Evolutionary conservation across 345 rosid genomes (phyloP), one percentile per base, ranked within the genome.

Genomic region (Pistacia atlantica): DNA sequence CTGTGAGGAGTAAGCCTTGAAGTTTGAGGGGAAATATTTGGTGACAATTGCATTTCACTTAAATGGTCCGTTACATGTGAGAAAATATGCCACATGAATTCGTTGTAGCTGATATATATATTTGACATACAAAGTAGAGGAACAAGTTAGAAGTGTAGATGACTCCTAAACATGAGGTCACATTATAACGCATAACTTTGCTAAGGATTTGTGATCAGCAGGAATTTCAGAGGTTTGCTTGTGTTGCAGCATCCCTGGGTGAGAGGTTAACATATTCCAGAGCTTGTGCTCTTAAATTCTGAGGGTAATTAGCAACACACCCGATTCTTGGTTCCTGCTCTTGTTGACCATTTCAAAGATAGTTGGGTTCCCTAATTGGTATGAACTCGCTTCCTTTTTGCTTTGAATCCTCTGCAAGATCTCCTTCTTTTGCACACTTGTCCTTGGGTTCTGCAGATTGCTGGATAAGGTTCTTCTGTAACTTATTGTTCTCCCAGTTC

Each of bases 181-280:
- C 52, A 62, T 61, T n/a, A 72, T 17, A 35, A 8, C 11, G 18
- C 63, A 54, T 22, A 55, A 28, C 20, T 31, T 72, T 13, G 12
- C 10, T 42, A 8, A 20, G 35, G 59, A 49, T 54, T 77, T 9
- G 68, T 57, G 56, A 45, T 57, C 51, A 45, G 66, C 38, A 1
- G 48, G 60, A 74, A 42, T 3, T 11, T 63, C 64, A 48, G 70
- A 45, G 31, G 51, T 13, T 33, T 38, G 38, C n/a, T 74, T 48
- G 14, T 14, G 46, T 60, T 22, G 46, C 5, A 3, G 69, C 46
- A 54, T 75, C 69, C 65, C 82, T 85, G 1, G 86, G 85, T 58
- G 85, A 87, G 81, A 89, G 80, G 74, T 81, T 86, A 48, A 87
- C 85, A 54, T 82, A 87, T 76, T 86, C 89, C 58, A 89, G 70